Evolutionary conservation across 331 rosid species (phyloP).

Genomic region (Quercus tomentella): DNA sequence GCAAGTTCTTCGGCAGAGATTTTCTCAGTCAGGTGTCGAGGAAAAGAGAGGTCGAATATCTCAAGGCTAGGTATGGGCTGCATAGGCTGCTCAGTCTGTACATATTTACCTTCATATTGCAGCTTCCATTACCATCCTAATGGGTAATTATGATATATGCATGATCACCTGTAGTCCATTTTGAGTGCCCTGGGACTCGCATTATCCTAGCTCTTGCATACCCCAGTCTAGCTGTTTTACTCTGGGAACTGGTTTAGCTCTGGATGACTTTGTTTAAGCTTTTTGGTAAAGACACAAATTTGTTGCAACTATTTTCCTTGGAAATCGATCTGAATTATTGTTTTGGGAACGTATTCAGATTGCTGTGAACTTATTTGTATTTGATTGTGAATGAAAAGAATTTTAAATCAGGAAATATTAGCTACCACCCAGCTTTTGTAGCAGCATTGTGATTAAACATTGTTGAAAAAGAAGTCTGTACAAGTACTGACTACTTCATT

Average conservation of each 20-base stretch:
- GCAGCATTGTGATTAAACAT: too few species aligned
- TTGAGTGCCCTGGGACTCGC: background rate
- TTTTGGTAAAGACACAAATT: background rate
- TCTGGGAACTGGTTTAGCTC: background rate
- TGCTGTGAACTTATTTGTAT: too few species aligned
- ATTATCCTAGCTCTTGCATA: background rate
- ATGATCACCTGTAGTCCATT: background rate
- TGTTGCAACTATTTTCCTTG: background rate
- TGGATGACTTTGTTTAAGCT: background rate
- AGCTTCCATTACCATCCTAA: background rate
- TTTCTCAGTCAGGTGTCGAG: constrained; percentile 86
- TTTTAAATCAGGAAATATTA: too few species aligned
- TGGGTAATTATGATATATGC: background rate
- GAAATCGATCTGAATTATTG: background rate
- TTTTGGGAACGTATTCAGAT: background rate
- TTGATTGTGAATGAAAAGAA: too few species aligned
- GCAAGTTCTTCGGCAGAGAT: constrained; percentile 60
- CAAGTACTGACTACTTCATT: too few species aligned
- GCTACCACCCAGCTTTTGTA: too few species aligned
- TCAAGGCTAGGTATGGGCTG: background rate
- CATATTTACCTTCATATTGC: background rate
- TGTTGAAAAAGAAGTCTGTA: too few species aligned
- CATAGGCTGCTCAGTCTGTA: background rate
- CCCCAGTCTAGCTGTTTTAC: background rate
- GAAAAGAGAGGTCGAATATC: constrained; percentile 52